These are phyloP conservation scores for Uronychia setigera DNA, from an alignment of 73 alveolate genomes.

Conservation along the genomic window DNA sequence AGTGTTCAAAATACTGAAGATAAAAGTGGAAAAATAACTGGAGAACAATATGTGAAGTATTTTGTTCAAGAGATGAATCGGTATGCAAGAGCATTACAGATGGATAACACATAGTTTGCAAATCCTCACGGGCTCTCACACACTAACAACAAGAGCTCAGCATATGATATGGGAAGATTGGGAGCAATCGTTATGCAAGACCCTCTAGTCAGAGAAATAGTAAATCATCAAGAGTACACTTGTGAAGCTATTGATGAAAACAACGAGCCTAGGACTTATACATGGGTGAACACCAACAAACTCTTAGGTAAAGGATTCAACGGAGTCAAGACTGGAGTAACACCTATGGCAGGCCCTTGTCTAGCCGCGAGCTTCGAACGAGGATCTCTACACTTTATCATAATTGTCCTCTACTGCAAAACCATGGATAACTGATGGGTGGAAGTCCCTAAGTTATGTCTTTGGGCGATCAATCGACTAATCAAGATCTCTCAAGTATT, in stretches of 20 bases:
- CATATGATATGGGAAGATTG: slow-evolving; percentile 79
- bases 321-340: slow-evolving; percentile 93
- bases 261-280: slow-evolving; percentile 46
- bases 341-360: slow-evolving; percentile 94
- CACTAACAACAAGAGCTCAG: slow-evolving; percentile 70
- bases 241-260: slow-evolving; percentile 62
- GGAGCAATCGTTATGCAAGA: slow-evolving; percentile 76
- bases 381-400: slow-evolving; percentile 61
- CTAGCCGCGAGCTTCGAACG: slow-evolving; percentile 73
- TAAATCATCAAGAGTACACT: slow-evolving; percentile 66
- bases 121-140: slow-evolving; percentile 90
- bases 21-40: slow-evolving; percentile 17
- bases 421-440: slow-evolving; percentile 88
- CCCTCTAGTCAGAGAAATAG: slow-evolving; percentile 64
- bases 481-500: slow-evolving; percentile 40
- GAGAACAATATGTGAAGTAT: slow-evolving; percentile 50
- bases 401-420: slow-evolving; percentile 74
- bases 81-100: slow-evolving; percentile 70
- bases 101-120: slow-evolving; percentile 71
- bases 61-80: slow-evolving; percentile 84
- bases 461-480: slow-evolving; percentile 78
- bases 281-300: slow-evolving; percentile 86
- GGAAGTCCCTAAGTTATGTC: slow-evolving; percentile 76
- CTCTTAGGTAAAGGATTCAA: slow-evolving; percentile 80
- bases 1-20: not conserved